Percentiles rank a stretch among this genome's conserved stretches.
These are phyloP conservation scores for Exophiala sideris DNA, from an alignment of 2,329 filamentous ascomycete genomes.

Conservation along the genomic window DNA sequence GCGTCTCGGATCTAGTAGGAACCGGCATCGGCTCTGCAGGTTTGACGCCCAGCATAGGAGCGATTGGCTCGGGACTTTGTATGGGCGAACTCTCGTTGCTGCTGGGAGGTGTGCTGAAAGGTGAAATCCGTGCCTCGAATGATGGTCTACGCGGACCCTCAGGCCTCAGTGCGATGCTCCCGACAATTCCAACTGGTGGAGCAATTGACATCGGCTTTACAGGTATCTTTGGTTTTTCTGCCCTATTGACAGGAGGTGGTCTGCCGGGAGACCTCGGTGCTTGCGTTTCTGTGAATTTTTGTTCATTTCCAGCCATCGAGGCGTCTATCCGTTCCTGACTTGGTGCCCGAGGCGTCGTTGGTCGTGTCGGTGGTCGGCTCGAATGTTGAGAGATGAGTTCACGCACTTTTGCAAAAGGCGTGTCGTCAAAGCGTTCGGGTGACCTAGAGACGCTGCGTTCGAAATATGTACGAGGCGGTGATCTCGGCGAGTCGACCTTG, in stretches of 20 bases:
- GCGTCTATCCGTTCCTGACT: constrained; percentile 10
- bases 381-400: constrained; percentile 27
- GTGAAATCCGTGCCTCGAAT: constrained; percentile 59
- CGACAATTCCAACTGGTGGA: constrained; percentile 11
- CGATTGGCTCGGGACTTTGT: constrained; percentile 11
- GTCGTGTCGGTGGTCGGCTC: constrained; percentile 28
- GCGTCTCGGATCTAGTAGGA: background rate
- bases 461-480: constrained; percentile 37
- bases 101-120: constrained; percentile 81
- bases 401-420: constrained; percentile 23
- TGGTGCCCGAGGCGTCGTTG: constrained; percentile 15
- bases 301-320: background rate
- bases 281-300: background rate
- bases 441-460: constrained; percentile 26
- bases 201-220: constrained; percentile 40
- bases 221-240: constrained; percentile 70
- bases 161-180: constrained; percentile 27
- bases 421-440: constrained; percentile 25
- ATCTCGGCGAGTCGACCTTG: constrained; percentile 43
- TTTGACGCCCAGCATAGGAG: background rate
- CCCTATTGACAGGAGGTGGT: constrained; percentile 71
- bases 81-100: constrained; percentile 59
- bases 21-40: background rate
- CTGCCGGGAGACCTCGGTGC: constrained; percentile 32
- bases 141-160: constrained; percentile 32